These are phyloP conservation scores for Plasmodium berghei DNA, from an alignment of 169 alveolate species.

Conservation along the genomic window DNA sequence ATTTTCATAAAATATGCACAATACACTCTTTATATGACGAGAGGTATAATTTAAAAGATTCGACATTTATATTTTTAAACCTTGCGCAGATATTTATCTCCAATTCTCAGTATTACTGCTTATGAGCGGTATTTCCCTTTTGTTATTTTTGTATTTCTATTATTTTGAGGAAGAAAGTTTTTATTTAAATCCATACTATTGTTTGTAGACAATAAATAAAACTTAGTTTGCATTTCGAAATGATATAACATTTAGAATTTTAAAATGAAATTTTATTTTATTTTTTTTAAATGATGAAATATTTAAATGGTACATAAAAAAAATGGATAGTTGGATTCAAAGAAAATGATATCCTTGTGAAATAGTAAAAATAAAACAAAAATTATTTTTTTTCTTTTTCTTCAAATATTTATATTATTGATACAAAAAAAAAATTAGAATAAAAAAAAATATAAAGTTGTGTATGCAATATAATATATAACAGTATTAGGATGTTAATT, in stretches of 20 bases:
- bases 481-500: neutral
- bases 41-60: neutral
- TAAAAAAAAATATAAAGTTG: neutral
- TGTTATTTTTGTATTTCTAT: constrained; percentile 11
- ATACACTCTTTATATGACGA: neutral
- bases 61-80: neutral
- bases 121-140: neutral
- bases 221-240: neutral
- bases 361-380: neutral
- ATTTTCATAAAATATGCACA: neutral
- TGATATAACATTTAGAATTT: neutral
- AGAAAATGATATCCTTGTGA: neutral
- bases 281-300: neutral
- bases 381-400: constrained; percentile 4
- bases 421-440: constrained; percentile 15
- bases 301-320: neutral
- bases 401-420: constrained; percentile 4
- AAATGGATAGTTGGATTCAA: neutral
- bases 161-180: constrained; percentile 59
- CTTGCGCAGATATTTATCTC: constrained; percentile 19
- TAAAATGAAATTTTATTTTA: neutral
- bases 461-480: neutral
- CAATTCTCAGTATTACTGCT: constrained; percentile 17
- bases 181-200: constrained; percentile 72
- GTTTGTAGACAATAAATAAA: constrained; percentile 49